Evolutionary conservation across 495 filamentous ascomycete genomes (phyloP), one percentile per base, ranked within the genome.

Genomic region (Penicillium paradoxum): DNA sequence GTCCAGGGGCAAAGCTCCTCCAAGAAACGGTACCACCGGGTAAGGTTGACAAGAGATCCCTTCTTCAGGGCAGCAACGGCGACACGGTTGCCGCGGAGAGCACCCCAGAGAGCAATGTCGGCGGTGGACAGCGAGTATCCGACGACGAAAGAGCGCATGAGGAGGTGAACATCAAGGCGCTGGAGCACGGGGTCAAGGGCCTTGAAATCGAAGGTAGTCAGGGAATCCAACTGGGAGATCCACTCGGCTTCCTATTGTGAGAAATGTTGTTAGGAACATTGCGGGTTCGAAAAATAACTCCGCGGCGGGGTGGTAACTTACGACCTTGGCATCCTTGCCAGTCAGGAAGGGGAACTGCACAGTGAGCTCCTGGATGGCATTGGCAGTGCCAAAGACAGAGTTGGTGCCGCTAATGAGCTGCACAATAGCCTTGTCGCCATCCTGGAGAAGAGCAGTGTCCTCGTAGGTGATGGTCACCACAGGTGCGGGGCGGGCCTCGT

Each of bases 1-100:
- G 72, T 65, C 77, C 77, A 88, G 6, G 87, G 86, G 64, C 90
- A 87, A 32, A 79, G 78, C 66, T 90, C 83, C 64, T 95, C 89
- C 61, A 98, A 71, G 68, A 87, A 96, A 49, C 73, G 79, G 70
- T 92, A 97, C 93, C 92, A 98, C 54, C 93, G 80, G 44, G 80
- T 81, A 21, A 97, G 68, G 69, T 95, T 96, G 49, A 80, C 75
- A 49, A 95, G 81, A 10, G 80, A 72, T 33, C 83, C 88, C 62
- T 88, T 85, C 69, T 89, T 90, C 54, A 96, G 76, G 59, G 88
- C 87, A 14, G 86, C 83, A 54, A 84, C 74, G 7, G 89, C 91
- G 15, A 91, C 86, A n/a, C 87, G 82, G 73, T 96, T 97, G 57
- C 83, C 87, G 43, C 88, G 84, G 49, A 98, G 78, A 9, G 88